Evolutionary conservation across 2,329 filamentous ascomycete genomes (phyloP), one percentile per base, ranked within the genome.

Genomic region (Colletotrichum sp.): DNA sequence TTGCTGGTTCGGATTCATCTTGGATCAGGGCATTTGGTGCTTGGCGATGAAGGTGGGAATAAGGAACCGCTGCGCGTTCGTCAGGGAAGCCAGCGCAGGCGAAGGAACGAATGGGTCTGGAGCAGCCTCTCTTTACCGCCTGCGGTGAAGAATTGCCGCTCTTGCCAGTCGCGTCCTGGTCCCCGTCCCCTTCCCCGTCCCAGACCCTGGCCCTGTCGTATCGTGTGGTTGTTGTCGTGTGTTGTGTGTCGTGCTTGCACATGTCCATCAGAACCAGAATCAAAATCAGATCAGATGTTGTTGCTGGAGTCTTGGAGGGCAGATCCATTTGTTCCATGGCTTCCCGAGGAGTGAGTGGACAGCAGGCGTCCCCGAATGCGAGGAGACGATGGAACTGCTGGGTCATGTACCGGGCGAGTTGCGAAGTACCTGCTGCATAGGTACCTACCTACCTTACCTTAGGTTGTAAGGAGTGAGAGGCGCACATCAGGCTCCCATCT

Each of bases 341-440:
- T 57, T 59, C 49, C 66, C 66, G 49, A 32, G 34, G 36, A 66
- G n/a, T 49, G 68, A 65, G 24, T 49, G 60, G 60, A 52, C 72
- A 64, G 64, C 44, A 69, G 64, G 64, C 32, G 70, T 69, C 59
- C 64, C 64, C 70, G 70, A 73, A 73, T 73, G 73, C n/a, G 70
- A 73, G 39, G 64, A 76, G 73, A 64, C 24, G 65, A 72, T 44
- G 39, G 39, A 44, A 44, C 55, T 28, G 68, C 69, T 72, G 63
- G 57, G 63, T 39, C 69, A 36, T 32, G 52, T 72, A 55, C 68
- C 52, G 63, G 44, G 69, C 63, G 57, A 24, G 52, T 62, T 69
- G 24, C 71, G n/a, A 55, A 55, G 49, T 13, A 26, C 30, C 30
- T 57, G 12, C n/a, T 57, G n/a, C 52, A 26, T 36, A 28, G 32